Conservation (phyloP, 1,284 basidiomycete genomes). For the Stygiomarasmius scandens region DNA sequence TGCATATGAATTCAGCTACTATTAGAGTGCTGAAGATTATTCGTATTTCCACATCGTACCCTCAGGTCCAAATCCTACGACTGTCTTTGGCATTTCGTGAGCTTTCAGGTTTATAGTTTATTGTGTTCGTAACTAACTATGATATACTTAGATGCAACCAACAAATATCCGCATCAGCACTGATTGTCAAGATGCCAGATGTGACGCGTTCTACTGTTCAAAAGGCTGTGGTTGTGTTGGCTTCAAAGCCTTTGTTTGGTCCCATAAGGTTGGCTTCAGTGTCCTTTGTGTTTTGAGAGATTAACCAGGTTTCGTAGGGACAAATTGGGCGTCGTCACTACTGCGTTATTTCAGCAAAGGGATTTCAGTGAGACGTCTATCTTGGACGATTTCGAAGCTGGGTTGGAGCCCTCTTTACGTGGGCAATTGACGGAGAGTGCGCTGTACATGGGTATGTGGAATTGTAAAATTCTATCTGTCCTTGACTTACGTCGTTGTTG, state of each 20-base stretch:
- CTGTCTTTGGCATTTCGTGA: conserved; percentile 92
- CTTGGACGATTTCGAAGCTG: conserved; percentile 79
- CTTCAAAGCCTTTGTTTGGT: conserved; percentile 87
- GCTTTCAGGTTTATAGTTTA: conserved; percentile 30
- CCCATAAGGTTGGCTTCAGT: conserved; percentile 65
- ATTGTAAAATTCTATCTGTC: not conserved
- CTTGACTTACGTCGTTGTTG: conserved; percentile 9
- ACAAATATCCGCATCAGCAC: conserved; percentile 83
- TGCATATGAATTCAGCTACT: conserved; percentile 9
- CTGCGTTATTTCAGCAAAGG: conserved; percentile 87
- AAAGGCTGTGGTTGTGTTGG: conserved; percentile 95
- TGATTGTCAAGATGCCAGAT: conserved; percentile 84
- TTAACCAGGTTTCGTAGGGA: conserved; percentile 52
- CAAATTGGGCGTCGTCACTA: conserved; percentile 94
- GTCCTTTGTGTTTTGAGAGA: conserved; percentile 13
- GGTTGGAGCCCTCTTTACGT: conserved; percentile 69
- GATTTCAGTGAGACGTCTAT: conserved; percentile 87
- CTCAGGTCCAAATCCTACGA: conserved; percentile 69
- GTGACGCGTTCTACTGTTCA: conserved; percentile 97
- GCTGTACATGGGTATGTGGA: conserved; percentile 79
- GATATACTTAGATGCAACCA: conserved; percentile 83
- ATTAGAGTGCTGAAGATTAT: conserved; percentile 90
- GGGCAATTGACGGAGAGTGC: conserved; percentile 78
- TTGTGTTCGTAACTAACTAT: not conserved
- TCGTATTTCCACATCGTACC: conserved; percentile 92